These are phyloP conservation scores for Hawksworthiomyces lignivorus DNA, from an alignment of 2,329 filamentous ascomycete species.

Conservation along the genomic window DNA sequence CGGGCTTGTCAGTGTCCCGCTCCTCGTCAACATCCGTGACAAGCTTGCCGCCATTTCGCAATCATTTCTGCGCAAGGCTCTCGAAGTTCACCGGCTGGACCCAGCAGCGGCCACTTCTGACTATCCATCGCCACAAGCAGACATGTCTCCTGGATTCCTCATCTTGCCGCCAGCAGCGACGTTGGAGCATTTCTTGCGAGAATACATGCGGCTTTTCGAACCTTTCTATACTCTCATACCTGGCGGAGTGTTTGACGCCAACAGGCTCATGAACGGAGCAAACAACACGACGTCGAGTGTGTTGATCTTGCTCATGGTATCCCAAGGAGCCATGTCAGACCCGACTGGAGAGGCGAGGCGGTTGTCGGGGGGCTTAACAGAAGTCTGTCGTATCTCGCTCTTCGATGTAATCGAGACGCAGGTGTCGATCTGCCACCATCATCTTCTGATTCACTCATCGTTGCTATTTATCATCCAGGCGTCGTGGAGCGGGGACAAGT, in stretches of 20 bases:
- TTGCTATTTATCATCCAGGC: background rate
- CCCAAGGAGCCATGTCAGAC: background rate
- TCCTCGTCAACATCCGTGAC: too few relatives aligned
- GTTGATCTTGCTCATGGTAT: background rate
- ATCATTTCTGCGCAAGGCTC: too few relatives aligned
- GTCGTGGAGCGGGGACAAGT: background rate
- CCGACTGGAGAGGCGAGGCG: background rate
- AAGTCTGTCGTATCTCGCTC: background rate
- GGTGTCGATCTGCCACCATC: background rate
- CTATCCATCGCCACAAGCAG: background rate
- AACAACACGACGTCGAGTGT: background rate
- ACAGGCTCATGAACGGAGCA: background rate
- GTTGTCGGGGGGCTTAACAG: background rate
- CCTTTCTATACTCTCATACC: background rate
- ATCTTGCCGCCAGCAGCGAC: background rate
- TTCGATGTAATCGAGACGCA: background rate
- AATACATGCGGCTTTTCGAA: background rate
- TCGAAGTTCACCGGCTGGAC: background rate
- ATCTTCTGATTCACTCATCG: background rate
- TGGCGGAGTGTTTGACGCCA: background rate
- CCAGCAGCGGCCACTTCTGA: background rate
- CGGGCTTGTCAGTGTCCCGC: too few relatives aligned
- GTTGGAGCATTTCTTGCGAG: background rate
- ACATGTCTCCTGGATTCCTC: background rate
- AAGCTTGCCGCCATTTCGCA: too few relatives aligned